Conservation (phyloP, 2,329 filamentous ascomycete species). For the Talaromyces marneffei region DNA sequence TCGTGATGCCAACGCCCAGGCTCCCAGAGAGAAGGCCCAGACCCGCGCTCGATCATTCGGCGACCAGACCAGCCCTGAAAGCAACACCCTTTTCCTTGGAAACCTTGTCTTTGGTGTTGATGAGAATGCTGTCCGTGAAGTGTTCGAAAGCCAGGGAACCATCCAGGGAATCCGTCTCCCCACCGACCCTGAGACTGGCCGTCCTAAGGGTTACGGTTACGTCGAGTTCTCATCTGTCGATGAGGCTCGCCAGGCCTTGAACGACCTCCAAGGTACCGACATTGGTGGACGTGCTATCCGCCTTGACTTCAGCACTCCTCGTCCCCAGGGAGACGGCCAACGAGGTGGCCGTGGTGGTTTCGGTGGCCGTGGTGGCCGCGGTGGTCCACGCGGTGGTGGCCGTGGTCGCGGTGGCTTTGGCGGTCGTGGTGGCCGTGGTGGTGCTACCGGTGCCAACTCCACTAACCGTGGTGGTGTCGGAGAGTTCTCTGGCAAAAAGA, state of each 20-base stretch:
- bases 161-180: conserved; percentile 79
- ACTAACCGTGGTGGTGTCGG: conserved; percentile 42
- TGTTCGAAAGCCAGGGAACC: conserved; percentile 65
- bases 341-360: conserved; percentile 42
- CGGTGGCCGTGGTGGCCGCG: conserved; percentile 48
- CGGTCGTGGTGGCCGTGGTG: conserved; percentile 19
- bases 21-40: conserved; percentile 58
- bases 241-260: conserved; percentile 70
- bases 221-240: conserved; percentile 76
- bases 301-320: conserved; percentile 72
- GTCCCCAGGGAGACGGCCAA: conserved; percentile 49
- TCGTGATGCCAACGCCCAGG: conserved; percentile 54
- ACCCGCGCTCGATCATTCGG: conserved; percentile 55
- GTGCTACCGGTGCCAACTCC: conserved; percentile 39
- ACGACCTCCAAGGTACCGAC: conserved; percentile 64
- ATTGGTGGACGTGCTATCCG: conserved; percentile 69
- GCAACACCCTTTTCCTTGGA: conserved; percentile 83
- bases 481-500: conserved; percentile 74
- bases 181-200: conserved; percentile 76
- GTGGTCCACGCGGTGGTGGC: conserved; percentile 48
- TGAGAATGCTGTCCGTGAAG: conserved; percentile 66
- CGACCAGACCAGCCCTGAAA: conserved; percentile 71
- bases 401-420: conserved; percentile 35
- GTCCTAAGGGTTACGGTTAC: conserved; percentile 89
- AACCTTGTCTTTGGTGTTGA: conserved; percentile 82